Evolutionary conservation across 2,329 filamentous ascomycete species (phyloP), one percentile per base, ranked within the genome.

Genomic region (Penicillium sp.): DNA sequence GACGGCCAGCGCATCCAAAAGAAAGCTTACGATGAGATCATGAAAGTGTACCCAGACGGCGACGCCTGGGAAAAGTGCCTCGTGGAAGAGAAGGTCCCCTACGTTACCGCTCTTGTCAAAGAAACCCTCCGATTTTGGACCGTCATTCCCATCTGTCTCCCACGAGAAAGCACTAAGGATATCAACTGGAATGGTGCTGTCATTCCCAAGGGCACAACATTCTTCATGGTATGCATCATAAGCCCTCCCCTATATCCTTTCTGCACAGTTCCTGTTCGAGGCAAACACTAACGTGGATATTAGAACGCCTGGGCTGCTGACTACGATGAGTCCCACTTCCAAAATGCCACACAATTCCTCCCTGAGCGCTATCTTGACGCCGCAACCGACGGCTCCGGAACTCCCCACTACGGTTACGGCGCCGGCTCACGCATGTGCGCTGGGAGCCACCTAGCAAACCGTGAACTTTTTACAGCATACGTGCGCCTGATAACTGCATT

Each of bases 61-160:
- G 89, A 92, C 60, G 89, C 90, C n/a, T 94, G 91, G 89, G 86
- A 89, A 67, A 85, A 83, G 66, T 92, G 90, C 63, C 82, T 91
- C 0, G 72, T 85, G 3, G 91, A 93, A 72, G 91, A 93, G 70
- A 92, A 91, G 70, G 84, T 92, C 0, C 87, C 89, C 0, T 95
- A 93, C 74, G 81, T 95, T 63, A 91, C 90, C 0, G 91, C 91
- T 0, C 77, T 95, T 6, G 90, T 91, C 64, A 93, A 93, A 71
- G 92, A 95, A 72, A 87, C 89, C 1, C 82, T 94, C 0, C 86
- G 91, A 29, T 94, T 87, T 81, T 94, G 88, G 85, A 90, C 88
- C 2, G 91, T 94, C 31, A 91, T 93, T 66, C 90, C 91, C 2
- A 89, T 95, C 68, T 92, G 88, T 69, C 82, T 95, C 0, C 91